Percentiles rank a stretch among this genome's conserved stretches.
Conservation (phyloP, 805 yeast genomes). For the Suhomyces sp. region DNA sequence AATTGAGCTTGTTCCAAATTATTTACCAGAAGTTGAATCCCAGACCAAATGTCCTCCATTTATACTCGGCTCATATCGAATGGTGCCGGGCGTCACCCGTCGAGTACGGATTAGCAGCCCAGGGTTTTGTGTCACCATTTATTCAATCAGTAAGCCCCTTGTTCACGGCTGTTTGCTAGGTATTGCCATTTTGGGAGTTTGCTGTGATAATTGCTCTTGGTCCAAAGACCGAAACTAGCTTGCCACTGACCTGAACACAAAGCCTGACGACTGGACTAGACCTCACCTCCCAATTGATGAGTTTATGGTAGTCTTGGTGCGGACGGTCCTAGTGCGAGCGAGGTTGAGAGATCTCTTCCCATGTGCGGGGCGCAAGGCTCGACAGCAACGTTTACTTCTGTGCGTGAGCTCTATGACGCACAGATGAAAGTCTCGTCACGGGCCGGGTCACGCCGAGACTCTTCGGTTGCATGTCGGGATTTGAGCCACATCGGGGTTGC, state of each 20-base stretch:
- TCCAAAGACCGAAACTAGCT: not conserved
- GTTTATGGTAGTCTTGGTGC: not conserved
- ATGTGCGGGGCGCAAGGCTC: not conserved
- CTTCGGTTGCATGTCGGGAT: not conserved
- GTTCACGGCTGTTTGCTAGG: slow-evolving; percentile 2
- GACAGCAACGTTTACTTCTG: not conserved
- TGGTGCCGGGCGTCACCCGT: not conserved
- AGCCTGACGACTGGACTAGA: not conserved
- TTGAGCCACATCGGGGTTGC: not conserved
- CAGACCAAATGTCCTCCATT: not conserved
- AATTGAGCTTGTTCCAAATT: not conserved
- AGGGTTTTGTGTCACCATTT: not conserved
- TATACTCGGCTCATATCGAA: not conserved
- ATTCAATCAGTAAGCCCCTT: not conserved
- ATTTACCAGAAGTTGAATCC: not conserved
- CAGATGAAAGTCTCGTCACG: not conserved
- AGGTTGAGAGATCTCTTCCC: not conserved
- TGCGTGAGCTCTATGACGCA: not conserved
- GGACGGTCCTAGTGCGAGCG: not conserved
- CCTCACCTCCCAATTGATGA: not conserved
- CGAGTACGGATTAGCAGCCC: not conserved
- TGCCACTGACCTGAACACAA: not conserved
- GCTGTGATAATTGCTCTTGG: slow-evolving; percentile 2
- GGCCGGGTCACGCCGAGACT: not conserved
- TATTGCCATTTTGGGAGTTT: slow-evolving; percentile 6